A percentile compares a stretch with the other conserved stretches of the same genome.
phyloP scores from a whole-genome alignment of 805 yeast genomes.

The Maudiozyma pseudohumilis region DNA sequence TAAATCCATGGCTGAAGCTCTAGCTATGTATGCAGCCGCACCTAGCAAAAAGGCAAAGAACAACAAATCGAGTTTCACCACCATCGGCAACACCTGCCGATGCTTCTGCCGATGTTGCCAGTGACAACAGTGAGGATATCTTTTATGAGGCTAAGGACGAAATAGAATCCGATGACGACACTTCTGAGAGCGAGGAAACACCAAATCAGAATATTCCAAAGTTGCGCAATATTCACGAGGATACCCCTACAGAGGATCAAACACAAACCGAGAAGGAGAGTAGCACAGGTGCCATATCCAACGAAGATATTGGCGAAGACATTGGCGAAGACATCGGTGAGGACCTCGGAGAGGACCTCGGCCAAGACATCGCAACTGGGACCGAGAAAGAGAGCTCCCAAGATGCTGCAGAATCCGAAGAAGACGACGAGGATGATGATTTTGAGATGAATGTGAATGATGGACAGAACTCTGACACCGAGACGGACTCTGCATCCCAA shows the following conservation, averaged over 20 bases:
- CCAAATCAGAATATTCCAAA: neutral
- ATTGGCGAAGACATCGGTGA: constrained; percentile 5
- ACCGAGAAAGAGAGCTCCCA: neutral
- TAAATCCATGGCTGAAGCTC: constrained; percentile 40
- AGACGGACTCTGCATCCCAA: neutral
- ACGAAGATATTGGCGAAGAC: constrained; percentile 2
- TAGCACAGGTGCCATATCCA: too few relatives aligned
- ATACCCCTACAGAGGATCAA: neutral
- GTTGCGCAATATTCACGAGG: neutral
- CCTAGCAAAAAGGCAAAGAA: neutral
- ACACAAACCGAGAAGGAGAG: neutral
- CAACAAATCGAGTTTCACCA: neutral
- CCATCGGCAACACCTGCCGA: neutral
- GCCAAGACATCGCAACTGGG: neutral
- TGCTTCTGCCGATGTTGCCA: neutral
- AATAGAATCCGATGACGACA: neutral
- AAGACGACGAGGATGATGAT: neutral
- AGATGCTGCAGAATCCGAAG: neutral
- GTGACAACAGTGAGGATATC: constrained; percentile 9
- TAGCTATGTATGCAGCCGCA: constrained; percentile 27
- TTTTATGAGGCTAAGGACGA: constrained; percentile 18
- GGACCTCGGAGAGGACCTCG: constrained; percentile 2
- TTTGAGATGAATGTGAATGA: too few relatives aligned
- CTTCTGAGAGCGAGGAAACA: neutral
- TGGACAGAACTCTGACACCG: constrained; percentile 14